Conservation (phyloP, 371 early-diverging fungal genomes). For the Syncephalastrum racemosum region DNA sequence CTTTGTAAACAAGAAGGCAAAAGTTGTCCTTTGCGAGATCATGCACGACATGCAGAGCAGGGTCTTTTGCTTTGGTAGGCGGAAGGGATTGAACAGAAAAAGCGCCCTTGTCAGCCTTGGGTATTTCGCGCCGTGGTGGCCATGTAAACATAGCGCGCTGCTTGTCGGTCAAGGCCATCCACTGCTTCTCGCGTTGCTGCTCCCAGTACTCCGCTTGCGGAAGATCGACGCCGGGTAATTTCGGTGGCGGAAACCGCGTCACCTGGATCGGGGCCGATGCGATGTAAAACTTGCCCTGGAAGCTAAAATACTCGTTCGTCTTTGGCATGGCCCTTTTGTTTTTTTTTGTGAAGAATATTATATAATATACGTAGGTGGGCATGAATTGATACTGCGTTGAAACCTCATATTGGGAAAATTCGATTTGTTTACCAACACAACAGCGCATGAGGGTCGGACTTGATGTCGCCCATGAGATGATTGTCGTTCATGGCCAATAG, state of each 20-base stretch:
- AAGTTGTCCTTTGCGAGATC: slow-evolving; percentile 76
- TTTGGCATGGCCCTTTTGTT: slow-evolving; percentile 67
- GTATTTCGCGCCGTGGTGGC: slow-evolving; percentile 66
- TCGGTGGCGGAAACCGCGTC: slow-evolving; percentile 68
- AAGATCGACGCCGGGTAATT: slow-evolving; percentile 32
- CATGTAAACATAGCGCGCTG: slow-evolving; percentile 69
- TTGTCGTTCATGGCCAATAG: slow-evolving; percentile 61
- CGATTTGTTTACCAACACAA: slow-evolving; percentile 50
- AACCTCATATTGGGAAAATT: no score
- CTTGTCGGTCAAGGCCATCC: slow-evolving; percentile 55
- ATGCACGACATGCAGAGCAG: slow-evolving; percentile 41
- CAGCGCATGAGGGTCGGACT: slow-evolving; percentile 56
- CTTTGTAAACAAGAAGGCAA: slow-evolving; percentile 70
- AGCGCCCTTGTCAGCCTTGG: slow-evolving; percentile 42
- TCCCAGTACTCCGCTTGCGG: slow-evolving; percentile 73
- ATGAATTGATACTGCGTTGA: background rate
- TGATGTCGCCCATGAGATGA: slow-evolving; percentile 60
- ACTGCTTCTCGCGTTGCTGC: slow-evolving; percentile 53
- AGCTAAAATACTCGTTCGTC: slow-evolving; percentile 64
- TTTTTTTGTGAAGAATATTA: no score
- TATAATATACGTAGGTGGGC: background rate
- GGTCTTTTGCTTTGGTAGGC: slow-evolving; percentile 3
- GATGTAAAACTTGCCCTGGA: slow-evolving; percentile 73
- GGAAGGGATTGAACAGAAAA: slow-evolving; percentile 58
- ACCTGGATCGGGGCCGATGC: slow-evolving; percentile 73